Evolutionary conservation across 1,284 basidiomycete species (phyloP).

Genomic region (Wolfiporia cocos): DNA sequence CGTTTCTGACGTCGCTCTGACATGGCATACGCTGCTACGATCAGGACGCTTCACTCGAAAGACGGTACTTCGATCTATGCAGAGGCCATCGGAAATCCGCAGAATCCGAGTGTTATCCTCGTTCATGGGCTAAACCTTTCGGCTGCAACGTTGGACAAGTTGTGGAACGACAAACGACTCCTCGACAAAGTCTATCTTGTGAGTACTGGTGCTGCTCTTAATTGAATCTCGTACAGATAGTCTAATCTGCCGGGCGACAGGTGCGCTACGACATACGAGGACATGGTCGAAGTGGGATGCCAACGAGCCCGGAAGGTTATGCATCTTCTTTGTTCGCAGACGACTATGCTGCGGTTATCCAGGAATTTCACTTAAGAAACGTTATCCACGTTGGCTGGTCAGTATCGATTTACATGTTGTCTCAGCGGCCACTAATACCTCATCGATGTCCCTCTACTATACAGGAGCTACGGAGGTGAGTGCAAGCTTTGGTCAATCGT

Average conservation of each 20-base stretch:
- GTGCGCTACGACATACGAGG: constrained; percentile 17
- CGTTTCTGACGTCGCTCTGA: background rate
- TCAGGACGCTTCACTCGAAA: constrained; percentile 14
- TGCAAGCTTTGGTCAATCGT: background rate
- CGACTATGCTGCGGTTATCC: constrained; percentile 13
- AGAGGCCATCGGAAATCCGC: constrained; percentile 31
- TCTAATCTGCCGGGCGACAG: constrained; percentile 4
- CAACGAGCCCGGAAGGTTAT: constrained; percentile 6
- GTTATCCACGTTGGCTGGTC: constrained; percentile 13
- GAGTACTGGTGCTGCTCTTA: constrained; percentile 7
- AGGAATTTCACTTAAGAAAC: constrained; percentile 9
- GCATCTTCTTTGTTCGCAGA: constrained; percentile 11
- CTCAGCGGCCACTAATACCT: too few species aligned
- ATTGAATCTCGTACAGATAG: background rate
- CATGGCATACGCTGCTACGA: constrained; percentile 9
- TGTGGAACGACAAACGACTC: constrained; percentile 26
- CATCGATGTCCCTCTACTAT: background rate
- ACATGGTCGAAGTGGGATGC: constrained; percentile 19
- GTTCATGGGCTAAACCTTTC: constrained; percentile 31
- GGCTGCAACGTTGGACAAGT: constrained; percentile 26
- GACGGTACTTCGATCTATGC: constrained; percentile 22
- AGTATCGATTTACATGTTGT: background rate
- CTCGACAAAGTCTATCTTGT: constrained; percentile 29
- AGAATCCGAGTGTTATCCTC: constrained; percentile 32
- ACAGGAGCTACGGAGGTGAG: constrained; percentile 14